Base-by-base conservation (phyloP, 164 flowering plant genomes). In the Vitis labrusca region DNA sequence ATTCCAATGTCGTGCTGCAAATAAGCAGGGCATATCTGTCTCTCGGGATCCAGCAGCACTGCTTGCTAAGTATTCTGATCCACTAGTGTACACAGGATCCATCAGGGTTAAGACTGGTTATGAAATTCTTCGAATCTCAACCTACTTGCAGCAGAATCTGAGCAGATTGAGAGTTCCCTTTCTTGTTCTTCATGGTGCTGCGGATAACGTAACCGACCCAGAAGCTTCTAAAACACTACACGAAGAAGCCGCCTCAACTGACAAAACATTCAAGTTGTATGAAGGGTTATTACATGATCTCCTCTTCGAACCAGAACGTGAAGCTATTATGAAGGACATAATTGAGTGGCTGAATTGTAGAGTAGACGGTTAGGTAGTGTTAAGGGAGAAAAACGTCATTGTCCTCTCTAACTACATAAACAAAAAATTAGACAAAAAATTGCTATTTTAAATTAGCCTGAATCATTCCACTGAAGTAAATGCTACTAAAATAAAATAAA, bases 161-260 rank as follows among this genome's bases (percentile, higher is more conserved):
- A 61, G 62, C 17, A 78, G 70, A 75, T 10, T 89, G 47, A 84
- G 69, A 12, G 82, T 85, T 19, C 96, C 97, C 1, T 86, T 93
- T 66, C 63, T 91, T 0, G 97, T 93, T 63, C 91, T 93, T 52
- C 98, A 93, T 63, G 97, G 98, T n/a, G 78, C 89, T 54, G 90
- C 83, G 53, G 98, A 93, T 76, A 71, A 83, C 2, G 84, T 93
- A 10, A 93, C 98, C 59, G 97, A 91, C 64, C 98, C 97, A 0
- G 76, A 71, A 68, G 97, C 88, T 59, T 87, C 97, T 57, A 52
- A 75, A 51, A 85, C 79, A 63, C 84, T 93, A 30, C 83, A 91
- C 48, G 75, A 82, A 15, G 91, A 85, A 76, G 94, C 98, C n/a
- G 80, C 91, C 3, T 88, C 96, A 5, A 69, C 72, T 14, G 96